phyloP scores from a whole-genome alignment of 1,284 basidiomycete species.

The Volvariella volvacea region DNA sequence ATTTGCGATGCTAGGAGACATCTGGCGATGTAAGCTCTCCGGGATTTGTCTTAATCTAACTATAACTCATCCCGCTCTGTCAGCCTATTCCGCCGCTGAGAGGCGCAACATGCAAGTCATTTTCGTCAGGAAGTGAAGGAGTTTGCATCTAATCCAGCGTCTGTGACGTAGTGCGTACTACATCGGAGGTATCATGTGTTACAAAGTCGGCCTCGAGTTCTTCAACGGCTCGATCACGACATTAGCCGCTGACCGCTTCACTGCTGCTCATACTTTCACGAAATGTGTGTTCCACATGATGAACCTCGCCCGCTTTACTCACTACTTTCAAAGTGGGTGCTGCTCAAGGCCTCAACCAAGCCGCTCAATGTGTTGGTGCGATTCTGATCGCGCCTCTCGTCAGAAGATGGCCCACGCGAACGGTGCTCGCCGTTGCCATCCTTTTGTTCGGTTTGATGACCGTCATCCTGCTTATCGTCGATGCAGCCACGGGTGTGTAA shows the following conservation, averaged over 20 bases:
- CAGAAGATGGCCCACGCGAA: constrained; percentile 23
- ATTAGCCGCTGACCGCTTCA: constrained; percentile 24
- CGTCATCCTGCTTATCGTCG: constrained; percentile 22
- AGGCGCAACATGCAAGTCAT: constrained; percentile 22
- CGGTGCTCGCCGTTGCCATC: constrained; percentile 19
- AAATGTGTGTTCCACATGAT: constrained; percentile 16
- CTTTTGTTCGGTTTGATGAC: constrained; percentile 23
- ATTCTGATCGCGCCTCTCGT: constrained; percentile 26
- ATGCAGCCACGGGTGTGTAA: constrained; percentile 20
- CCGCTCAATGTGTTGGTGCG: constrained; percentile 26
- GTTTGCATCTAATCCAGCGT: background rate
- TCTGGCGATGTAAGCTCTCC: constrained; percentile 17
- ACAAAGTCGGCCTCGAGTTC: constrained; percentile 27
- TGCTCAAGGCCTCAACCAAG: constrained; percentile 24
- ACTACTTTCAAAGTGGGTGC: constrained; percentile 16
- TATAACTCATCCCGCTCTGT: background rate
- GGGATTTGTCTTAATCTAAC: background rate
- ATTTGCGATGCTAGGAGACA: constrained; percentile 7
- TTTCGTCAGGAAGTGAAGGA: background rate
- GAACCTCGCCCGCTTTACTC: background rate
- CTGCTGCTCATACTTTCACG: constrained; percentile 17
- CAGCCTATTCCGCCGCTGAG: constrained; percentile 18
- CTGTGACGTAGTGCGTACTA: constrained; percentile 18
- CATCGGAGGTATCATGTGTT: constrained; percentile 24
- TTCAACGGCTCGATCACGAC: constrained; percentile 27